Evolutionary conservation across 2,329 filamentous ascomycete genomes (phyloP), one percentile per base, ranked within the genome.

Genomic region (Hypoxylon sp.): DNA sequence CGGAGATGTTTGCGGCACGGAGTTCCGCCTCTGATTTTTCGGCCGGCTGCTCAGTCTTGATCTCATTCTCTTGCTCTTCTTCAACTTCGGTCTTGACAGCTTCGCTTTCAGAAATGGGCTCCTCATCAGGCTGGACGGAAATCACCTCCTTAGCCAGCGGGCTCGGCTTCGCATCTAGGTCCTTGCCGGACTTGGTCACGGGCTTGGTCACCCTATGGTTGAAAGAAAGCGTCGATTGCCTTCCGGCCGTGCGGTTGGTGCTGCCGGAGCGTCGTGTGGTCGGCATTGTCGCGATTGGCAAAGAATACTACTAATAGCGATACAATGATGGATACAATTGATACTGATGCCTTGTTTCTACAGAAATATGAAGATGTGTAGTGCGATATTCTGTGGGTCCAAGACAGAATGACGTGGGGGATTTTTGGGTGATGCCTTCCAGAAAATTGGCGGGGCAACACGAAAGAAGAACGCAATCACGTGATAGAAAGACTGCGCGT

Each of bases 1-100:
- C 80, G 5, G 81, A 82, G 30, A 95, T 73, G 60, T 83, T 80
- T 57, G 83, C 77, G 1, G 91, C 91, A 52, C 72, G 73, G 16
- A 78, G 61, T 62, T 89, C 80, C 4, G 70, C 73, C 51, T 77
- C 78, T 5, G 75, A 76, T 66, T 79, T 82, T 61, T 76, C 23
- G 0, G 55, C 46, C 16, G 29, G 34, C 13, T 43, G 34, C 19
- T 40, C 65, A 13, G 64, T 51, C 15, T 60, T 60, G 11, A 56
- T 48, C 23, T 63, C 60, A 11, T 61, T 52, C 12, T 64, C 52
- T 13, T 42, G 6, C 63, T 52, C 49, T 19, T 15, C 13, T 26
- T 63, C 51, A n/a, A 65, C 59, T 11, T 69, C 62, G 8, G 66
- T 61, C 11, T 25, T 25, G 21, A 25, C 9, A 25, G 21, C 5